Percentiles rank a stretch among this genome's conserved stretches.
Conservation (phyloP, 192 early-diverging fungal species). For the Funneliformis geosporum region DNA sequence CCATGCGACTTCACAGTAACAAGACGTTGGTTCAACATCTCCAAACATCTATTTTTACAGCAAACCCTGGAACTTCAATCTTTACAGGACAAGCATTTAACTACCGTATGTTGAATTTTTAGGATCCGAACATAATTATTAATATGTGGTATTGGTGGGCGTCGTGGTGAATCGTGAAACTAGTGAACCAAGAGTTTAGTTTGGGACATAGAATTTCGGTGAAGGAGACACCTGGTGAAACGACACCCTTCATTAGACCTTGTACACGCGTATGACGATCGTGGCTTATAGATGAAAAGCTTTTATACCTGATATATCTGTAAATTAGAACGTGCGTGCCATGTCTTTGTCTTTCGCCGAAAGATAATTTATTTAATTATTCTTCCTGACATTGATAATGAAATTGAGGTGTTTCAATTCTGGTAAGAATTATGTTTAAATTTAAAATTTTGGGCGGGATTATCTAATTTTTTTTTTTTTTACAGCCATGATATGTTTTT, state of each 20-base stretch:
- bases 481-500: no score
- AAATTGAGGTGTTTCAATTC: no score
- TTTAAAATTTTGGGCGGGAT: no score
- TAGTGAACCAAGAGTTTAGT: conserved; percentile 28
- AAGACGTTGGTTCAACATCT: conserved; percentile 60
- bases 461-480: no score
- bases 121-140: conserved; percentile 53
- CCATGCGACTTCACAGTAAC: conserved; percentile 63
- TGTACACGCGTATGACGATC: not conserved
- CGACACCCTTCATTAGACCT: not conserved
- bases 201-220: not conserved
- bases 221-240: conserved; percentile 12
- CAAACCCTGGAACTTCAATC: conserved; percentile 53
- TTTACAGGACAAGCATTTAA: conserved; percentile 61
- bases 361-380: conserved; percentile 36
- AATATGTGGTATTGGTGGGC: conserved; percentile 27
- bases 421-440: no score
- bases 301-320: conserved; percentile 27
- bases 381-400: no score
- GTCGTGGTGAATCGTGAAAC: conserved; percentile 19
- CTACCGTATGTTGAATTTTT: conserved; percentile 58
- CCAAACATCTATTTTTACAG: conserved; percentile 68
- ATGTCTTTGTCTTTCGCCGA: conserved; percentile 13
- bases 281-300: no score
- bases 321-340: conserved; percentile 30